Conservation (phyloP, 768 basidiomycete genomes). For the Kwoniella newhampshirensis region DNA sequence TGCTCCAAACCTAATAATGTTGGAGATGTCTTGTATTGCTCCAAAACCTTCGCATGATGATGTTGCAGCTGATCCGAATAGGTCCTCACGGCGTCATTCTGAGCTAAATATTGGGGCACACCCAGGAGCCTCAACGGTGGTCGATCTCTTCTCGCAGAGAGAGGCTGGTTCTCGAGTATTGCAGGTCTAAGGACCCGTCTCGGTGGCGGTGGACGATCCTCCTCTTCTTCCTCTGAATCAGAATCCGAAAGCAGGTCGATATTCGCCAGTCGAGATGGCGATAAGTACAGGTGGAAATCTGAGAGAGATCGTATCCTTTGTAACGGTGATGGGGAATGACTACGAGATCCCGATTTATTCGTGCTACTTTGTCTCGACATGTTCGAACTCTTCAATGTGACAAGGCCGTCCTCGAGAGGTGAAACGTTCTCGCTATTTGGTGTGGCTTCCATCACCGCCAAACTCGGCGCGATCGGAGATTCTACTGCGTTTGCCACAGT, state of each 20-base stretch:
- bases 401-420: no score
- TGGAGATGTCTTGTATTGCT: conserved; percentile 11
- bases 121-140: conserved; percentile 26
- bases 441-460: conserved; percentile 2
- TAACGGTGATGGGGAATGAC: conserved; percentile 8
- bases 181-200: conserved; percentile 23
- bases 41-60: conserved; percentile 42
- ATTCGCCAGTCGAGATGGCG: conserved; percentile 46
- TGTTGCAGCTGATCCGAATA: conserved; percentile 44
- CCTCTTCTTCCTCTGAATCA: conserved; percentile 31
- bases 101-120: conserved; percentile 1
- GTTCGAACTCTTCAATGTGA: no score
- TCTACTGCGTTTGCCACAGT: neutral
- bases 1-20: no score
- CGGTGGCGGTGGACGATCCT: neutral
- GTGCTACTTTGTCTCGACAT: neutral
- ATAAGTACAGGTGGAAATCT: conserved; percentile 51
- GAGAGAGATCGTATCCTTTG: conserved; percentile 46
- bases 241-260: conserved; percentile 43
- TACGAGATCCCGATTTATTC: neutral
- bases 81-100: conserved; percentile 22
- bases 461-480: neutral
- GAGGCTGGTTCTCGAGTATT: conserved; percentile 10
- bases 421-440: neutral
- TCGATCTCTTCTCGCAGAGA: conserved; percentile 18